Evolutionary conservation across 192 early-diverging fungal genomes (phyloP).

Genomic region (Polychytrium aggregatum): DNA sequence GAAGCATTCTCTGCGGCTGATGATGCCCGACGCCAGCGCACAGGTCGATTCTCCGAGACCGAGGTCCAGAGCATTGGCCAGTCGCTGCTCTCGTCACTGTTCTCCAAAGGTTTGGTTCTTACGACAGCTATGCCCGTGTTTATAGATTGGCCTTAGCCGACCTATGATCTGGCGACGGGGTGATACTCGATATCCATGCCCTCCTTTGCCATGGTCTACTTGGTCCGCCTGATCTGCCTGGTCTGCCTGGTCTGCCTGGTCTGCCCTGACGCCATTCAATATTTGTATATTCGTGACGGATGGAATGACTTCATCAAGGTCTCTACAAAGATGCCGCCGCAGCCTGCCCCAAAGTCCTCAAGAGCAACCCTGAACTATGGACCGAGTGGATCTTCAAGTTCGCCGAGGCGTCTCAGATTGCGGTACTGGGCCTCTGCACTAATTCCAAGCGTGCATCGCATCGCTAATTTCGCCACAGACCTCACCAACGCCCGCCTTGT

Average conservation of each 20-base stretch:
- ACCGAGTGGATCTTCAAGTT: constrained; percentile 89
- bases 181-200: too few relatives aligned
- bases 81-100: too few relatives aligned
- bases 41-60: constrained; percentile 21
- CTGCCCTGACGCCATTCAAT: too few relatives aligned
- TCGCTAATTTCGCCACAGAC: too few relatives aligned
- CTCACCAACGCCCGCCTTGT: not conserved
- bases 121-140: not conserved
- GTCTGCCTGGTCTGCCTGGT: too few relatives aligned
- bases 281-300: too few relatives aligned
- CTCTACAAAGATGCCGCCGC: constrained; percentile 58
- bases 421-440: constrained; percentile 21
- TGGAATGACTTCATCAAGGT: constrained; percentile 2
- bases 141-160: not conserved
- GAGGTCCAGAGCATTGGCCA: constrained; percentile 70
- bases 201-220: too few relatives aligned
- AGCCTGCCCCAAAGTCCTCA: constrained; percentile 64
- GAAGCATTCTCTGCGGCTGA: constrained; percentile 68
- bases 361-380: constrained; percentile 62
- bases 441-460: constrained; percentile 5
- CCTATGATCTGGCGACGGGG: not conserved
- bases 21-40: constrained; percentile 28
- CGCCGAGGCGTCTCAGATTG: constrained; percentile 61
- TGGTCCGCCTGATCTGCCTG: too few relatives aligned
- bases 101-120: constrained; percentile 38